Percentiles rank a stretch among this genome's conserved stretches.
phyloP scores from a whole-genome alignment of 495 filamentous ascomycete species.

The Xylaria acuta region DNA sequence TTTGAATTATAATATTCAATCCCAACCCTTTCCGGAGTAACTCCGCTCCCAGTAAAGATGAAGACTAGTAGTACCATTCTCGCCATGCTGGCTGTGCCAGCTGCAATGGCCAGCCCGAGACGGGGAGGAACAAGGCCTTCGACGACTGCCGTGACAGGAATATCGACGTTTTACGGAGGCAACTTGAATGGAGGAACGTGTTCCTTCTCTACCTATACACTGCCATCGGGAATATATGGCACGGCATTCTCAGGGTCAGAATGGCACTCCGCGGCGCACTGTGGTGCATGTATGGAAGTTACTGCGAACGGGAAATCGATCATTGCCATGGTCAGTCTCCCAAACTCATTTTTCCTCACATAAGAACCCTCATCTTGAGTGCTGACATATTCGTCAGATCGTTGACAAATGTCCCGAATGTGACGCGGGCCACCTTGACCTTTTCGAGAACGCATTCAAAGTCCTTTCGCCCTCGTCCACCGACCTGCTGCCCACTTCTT shows the following conservation, averaged over 20 bases:
- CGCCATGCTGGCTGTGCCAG: constrained; percentile 17
- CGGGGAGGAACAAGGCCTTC: background rate
- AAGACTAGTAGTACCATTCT: constrained; percentile 5
- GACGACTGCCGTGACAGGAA: constrained; percentile 36
- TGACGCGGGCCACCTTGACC: constrained; percentile 62
- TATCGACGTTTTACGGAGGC: constrained; percentile 63
- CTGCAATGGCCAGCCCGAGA: constrained; percentile 10
- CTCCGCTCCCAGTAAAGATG: background rate
- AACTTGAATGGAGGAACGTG: constrained; percentile 64
- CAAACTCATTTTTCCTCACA: background rate
- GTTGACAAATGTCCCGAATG: constrained; percentile 68
- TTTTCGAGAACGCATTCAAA: constrained; percentile 63
- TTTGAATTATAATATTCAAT: background rate
- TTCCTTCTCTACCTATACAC: constrained; percentile 63
- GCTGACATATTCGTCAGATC: constrained; percentile 45
- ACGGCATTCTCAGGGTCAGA: constrained; percentile 58
- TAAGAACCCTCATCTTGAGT: background rate
- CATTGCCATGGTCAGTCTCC: constrained; percentile 63
- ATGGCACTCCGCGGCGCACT: constrained; percentile 61
- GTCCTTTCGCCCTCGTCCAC: constrained; percentile 45
- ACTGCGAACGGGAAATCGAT: constrained; percentile 62
- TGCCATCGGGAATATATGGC: constrained; percentile 60
- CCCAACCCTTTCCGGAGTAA: background rate
- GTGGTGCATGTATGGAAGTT: constrained; percentile 64
- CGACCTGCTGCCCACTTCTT: constrained; percentile 63